Base-by-base conservation (phyloP, 1,284 basidiomycete genomes). In the Boletus semigastroideus region DNA sequence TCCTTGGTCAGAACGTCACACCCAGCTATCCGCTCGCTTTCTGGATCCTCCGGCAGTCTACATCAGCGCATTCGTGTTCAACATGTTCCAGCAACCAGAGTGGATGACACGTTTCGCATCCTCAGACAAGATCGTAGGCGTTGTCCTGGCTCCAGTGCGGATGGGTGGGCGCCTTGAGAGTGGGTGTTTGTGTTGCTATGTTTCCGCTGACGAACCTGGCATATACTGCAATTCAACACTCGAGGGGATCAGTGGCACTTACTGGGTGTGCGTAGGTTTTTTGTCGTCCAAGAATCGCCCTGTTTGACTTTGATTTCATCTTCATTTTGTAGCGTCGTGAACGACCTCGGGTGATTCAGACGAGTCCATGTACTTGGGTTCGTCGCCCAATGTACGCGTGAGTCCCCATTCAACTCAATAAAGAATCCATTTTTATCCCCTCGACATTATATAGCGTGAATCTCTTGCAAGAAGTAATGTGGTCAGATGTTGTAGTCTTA, bases 401-500 rank as follows among this genome's bases (percentile, higher is more conserved):
- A 36, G 34, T 17, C 12, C 34, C 9, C 7, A 16, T n/a, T 34
- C n/a, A 8, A 4, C 5, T 34, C 7, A 34, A 34, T 5, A n/a
- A 25, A 25, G 25, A 6, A 25, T 25, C 25, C 5, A 6, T 1
- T 7, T 7, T 25, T 25, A 6, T 25, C 25, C 7, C 25, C 25
- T 25, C 25, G 25, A 25, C 5, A 25, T 25, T 7, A 25, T 22
- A 22, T 22, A 25, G 25, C 25, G 25, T 7, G 25, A 25, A 6
- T 25, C 25, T 25, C 25, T 25, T 25, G 5, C 25, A 25, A 25
- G 25, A 25, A 25, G 17, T 10, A 6, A 17, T 58, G 14, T 39
- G 14, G 17, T 45, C 53, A 6, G 3, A 59, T 65, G 58, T 59
- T 52, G 34, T 72, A 66, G 66, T 69, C 62, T 4, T 66, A 65